Evolutionary conservation across 495 filamentous ascomycete genomes (phyloP).

Genomic region (Hypoxylon fuscum): DNA sequence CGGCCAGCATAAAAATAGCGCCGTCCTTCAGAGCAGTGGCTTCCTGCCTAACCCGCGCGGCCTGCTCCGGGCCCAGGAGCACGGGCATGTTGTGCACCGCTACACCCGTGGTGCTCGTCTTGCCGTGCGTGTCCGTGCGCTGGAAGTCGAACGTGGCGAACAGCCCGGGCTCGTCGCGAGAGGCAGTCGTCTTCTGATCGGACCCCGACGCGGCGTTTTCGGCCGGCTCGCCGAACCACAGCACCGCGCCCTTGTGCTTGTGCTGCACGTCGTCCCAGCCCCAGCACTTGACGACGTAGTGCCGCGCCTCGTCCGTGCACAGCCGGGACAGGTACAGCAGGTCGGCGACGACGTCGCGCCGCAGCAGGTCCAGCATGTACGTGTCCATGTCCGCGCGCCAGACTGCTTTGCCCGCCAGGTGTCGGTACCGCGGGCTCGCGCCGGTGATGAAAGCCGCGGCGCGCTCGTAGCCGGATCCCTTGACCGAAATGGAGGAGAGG

Average conservation of each 20-base stretch:
- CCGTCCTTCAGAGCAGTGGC: constrained; percentile 44
- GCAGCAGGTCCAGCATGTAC: constrained; percentile 64
- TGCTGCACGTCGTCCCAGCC: constrained; percentile 47
- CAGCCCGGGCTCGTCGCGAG: constrained; percentile 21
- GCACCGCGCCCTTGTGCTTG: constrained; percentile 48
- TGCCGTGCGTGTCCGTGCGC: constrained; percentile 25
- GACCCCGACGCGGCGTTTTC: constrained; percentile 1
- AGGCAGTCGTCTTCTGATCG: no score
- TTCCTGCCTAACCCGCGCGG: constrained; percentile 41
- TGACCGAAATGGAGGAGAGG: constrained; percentile 14
- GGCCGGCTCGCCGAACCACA: constrained; percentile 45
- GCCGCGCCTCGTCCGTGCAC: constrained; percentile 30
- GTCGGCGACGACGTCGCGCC: constrained; percentile 55
- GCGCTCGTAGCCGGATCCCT: neutral
- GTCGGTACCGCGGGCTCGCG: neutral
- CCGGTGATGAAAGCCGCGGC: constrained; percentile 9
- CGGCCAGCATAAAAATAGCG: constrained; percentile 52
- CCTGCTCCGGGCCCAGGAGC: constrained; percentile 50
- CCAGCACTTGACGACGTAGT: constrained; percentile 48
- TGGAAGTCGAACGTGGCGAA: constrained; percentile 45
- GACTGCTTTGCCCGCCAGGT: constrained; percentile 32
- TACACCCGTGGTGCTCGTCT: constrained; percentile 32
- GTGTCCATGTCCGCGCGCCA: constrained; percentile 78
- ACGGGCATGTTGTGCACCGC: constrained; percentile 54
- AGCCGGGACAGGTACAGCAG: constrained; percentile 44